These are phyloP conservation scores for Paramecium tetraurelia DNA, from an alignment of 73 alveolate genomes.

Conservation along the genomic window DNA sequence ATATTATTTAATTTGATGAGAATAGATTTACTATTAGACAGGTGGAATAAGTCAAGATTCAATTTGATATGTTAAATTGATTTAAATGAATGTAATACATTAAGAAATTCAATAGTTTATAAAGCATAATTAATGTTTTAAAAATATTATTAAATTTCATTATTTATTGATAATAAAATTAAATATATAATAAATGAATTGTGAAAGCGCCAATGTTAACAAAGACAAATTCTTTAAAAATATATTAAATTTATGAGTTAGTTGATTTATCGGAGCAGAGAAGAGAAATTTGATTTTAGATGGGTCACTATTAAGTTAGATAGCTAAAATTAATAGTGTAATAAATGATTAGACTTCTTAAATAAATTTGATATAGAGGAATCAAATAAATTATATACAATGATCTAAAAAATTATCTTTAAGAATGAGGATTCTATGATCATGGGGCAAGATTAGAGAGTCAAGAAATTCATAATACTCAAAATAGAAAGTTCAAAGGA, in stretches of 20 bases:
- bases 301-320: too few relatives aligned
- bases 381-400: constrained; percentile 51
- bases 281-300: too few relatives aligned
- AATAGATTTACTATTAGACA: too few relatives aligned
- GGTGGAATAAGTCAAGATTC: too few relatives aligned
- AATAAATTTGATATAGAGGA: constrained; percentile 65
- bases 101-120: too few relatives aligned
- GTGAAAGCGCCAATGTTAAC: neutral
- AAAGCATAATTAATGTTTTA: too few relatives aligned
- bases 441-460: constrained; percentile 79
- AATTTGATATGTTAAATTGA: too few relatives aligned
- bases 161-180: neutral
- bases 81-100: neutral
- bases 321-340: neutral
- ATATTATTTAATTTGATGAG: too few relatives aligned
- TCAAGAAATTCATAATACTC: neutral
- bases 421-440: constrained; percentile 64
- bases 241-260: neutral
- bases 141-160: too few relatives aligned
- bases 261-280: neutral
- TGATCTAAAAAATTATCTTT: constrained; percentile 42
- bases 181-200: neutral
- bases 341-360: constrained; percentile 56
- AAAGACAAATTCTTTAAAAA: neutral
- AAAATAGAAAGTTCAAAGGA: constrained; percentile 46